Percentiles rank a stretch among this genome's conserved stretches.
Conservation (phyloP, 2,329 filamentous ascomycete species). For the Phialophora chinensis region DNA sequence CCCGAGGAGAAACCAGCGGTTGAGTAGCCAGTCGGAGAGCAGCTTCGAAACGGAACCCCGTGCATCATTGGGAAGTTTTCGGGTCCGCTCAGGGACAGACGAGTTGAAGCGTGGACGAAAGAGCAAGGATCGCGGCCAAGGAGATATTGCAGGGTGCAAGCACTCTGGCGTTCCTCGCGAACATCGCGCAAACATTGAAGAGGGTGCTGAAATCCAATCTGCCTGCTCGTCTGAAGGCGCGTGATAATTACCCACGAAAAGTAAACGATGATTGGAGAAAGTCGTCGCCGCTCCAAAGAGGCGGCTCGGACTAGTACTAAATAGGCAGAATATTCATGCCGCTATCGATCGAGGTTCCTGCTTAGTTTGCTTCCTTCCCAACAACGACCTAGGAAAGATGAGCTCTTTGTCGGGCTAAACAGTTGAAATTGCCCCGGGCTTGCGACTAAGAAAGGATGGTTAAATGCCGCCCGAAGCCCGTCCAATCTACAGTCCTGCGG, state of each 20-base stretch:
- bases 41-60: conserved; percentile 2
- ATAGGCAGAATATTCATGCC: not conserved
- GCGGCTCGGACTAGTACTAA: not conserved
- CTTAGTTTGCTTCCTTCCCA: not conserved
- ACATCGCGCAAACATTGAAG: conserved; percentile 32
- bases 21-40: not conserved
- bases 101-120: conserved; percentile 13
- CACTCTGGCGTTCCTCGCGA: conserved; percentile 18
- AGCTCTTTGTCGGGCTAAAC: not conserved
- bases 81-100: conserved; percentile 6
- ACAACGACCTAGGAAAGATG: too few relatives aligned
- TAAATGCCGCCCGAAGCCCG: not conserved
- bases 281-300: not conserved
- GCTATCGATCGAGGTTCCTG: too few relatives aligned
- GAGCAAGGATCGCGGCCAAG: not conserved
- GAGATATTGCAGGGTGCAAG: conserved; percentile 1
- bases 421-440: not conserved
- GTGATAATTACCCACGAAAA: not conserved
- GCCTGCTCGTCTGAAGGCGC: not conserved
- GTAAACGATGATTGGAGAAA: not conserved
- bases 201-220: conserved; percentile 2
- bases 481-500: not conserved
- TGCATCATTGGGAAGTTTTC: conserved; percentile 19
- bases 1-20: conserved; percentile 16
- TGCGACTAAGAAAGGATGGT: not conserved